A percentile compares a stretch with the other conserved stretches of the same genome.
Evolutionary conservation across 345 rosid genomes (phyloP).

Genomic region (Lenwebbia sp.): DNA sequence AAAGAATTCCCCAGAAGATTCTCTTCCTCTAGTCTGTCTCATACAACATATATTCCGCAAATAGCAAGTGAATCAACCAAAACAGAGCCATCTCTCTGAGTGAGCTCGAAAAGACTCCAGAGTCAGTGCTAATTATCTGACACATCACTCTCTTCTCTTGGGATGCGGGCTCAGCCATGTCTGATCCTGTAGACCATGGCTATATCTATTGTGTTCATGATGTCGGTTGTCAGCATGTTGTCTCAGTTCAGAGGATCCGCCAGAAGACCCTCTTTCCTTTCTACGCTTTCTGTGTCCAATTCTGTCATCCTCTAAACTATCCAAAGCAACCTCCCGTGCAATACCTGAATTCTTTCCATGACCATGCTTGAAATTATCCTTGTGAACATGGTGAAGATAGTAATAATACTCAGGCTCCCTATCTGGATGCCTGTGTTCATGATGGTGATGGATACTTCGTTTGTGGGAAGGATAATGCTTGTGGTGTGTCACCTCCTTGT

Average conservation of each 20-base stretch:
- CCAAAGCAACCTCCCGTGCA: slow-evolving; percentile 15
- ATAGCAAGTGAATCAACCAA: background rate
- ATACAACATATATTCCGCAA: background rate
- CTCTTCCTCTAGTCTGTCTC: background rate
- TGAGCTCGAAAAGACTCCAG: background rate
- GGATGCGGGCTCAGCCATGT: background rate
- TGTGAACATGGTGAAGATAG: slow-evolving; percentile 41
- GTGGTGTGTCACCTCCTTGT: slow-evolving; percentile 22
- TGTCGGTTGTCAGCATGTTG: background rate
- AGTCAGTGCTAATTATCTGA: background rate
- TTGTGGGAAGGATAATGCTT: slow-evolving; percentile 26
- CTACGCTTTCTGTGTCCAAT: slow-evolving; percentile 14
- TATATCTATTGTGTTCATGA: background rate
- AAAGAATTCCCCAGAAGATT: background rate
- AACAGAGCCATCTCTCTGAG: background rate
- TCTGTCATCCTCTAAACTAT: slow-evolving; percentile 15
- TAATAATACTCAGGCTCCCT: slow-evolving; percentile 30
- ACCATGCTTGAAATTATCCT: slow-evolving; percentile 35
- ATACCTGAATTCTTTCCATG: slow-evolving; percentile 24
- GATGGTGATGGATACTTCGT: slow-evolving; percentile 14
- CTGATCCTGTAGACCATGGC: slow-evolving; percentile 2
- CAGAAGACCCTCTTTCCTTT: slow-evolving; percentile 7
- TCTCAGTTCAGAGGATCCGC: slow-evolving; percentile 5
- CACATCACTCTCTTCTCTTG: background rate
- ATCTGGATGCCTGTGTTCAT: slow-evolving; percentile 28